Conservation (phyloP, 2,329 filamentous ascomycete species). For the Gnomoniopsis sp. region DNA sequence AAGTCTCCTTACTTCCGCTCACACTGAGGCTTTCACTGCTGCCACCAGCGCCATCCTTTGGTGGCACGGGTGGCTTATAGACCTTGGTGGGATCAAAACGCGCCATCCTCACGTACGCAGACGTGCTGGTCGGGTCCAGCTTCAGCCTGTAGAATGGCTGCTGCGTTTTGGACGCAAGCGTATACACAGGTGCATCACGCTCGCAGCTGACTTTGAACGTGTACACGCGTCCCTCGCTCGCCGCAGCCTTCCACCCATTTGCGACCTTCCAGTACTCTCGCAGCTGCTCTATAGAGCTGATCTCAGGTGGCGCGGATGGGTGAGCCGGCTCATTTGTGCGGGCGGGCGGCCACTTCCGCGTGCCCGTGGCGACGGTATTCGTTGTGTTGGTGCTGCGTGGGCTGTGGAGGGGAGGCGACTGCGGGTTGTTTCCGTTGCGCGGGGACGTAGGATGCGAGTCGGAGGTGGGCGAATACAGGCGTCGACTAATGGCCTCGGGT, state of each 20-base stretch:
- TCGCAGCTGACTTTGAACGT: slow-evolving; percentile 55
- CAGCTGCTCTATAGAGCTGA: slow-evolving; percentile 59
- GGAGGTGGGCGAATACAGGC: slow-evolving; percentile 50
- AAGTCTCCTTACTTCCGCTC: slow-evolving; percentile 26
- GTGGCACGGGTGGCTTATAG: slow-evolving; percentile 42
- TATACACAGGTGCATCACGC: slow-evolving; percentile 62
- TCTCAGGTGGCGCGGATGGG: slow-evolving; percentile 40
- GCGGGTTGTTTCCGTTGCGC: neutral
- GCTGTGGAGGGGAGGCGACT: slow-evolving; percentile 28
- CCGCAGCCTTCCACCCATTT: slow-evolving; percentile 65
- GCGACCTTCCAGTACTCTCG: slow-evolving; percentile 65
- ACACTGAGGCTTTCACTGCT: slow-evolving; percentile 24
- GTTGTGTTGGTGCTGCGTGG: slow-evolving; percentile 27
- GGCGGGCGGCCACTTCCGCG: slow-evolving; percentile 25
- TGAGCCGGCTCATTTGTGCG: slow-evolving; percentile 34
- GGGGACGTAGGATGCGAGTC: slow-evolving; percentile 19
- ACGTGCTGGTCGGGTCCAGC: slow-evolving; percentile 60
- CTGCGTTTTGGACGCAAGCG: slow-evolving; percentile 51
- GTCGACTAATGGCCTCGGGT: slow-evolving; percentile 61
- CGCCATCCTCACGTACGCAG: slow-evolving; percentile 57
- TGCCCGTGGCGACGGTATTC: slow-evolving; percentile 13
- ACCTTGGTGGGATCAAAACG: slow-evolving; percentile 59
- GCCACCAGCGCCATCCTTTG: slow-evolving; percentile 9
- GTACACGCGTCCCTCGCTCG: slow-evolving; percentile 55
- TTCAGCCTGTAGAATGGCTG: slow-evolving; percentile 68